Conservation (phyloP, 2,329 filamentous ascomycete species). For the Colletotrichum liriopes region DNA sequence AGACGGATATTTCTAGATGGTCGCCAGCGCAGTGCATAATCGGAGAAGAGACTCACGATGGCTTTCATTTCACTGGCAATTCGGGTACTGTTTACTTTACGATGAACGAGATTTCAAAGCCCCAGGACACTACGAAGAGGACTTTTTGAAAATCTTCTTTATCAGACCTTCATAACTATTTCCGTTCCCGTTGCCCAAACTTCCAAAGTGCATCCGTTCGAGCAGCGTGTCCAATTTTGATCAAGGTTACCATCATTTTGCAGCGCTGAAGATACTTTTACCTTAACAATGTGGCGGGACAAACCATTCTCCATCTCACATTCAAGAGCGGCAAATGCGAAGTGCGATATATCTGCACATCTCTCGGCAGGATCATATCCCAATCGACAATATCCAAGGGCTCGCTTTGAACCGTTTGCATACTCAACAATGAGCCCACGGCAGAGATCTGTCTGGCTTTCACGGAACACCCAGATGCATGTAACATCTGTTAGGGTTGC, state of each 20-base stretch:
- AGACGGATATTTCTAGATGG: too few species aligned
- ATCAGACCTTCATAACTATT: neutral
- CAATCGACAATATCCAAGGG: conserved; percentile 5
- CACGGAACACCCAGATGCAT: conserved; percentile 10
- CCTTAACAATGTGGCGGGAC: neutral
- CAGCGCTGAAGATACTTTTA: neutral
- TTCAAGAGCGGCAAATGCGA: conserved; percentile 1
- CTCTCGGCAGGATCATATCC: conserved; percentile 4
- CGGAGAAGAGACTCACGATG: too few species aligned
- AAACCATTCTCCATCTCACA: neutral
- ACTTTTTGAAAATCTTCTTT: neutral
- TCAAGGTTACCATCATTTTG: neutral
- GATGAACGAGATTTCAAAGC: too few species aligned
- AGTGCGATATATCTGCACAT: neutral
- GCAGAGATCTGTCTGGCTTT: neutral
- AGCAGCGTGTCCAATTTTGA: conserved; percentile 6
- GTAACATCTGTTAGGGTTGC: conserved; percentile 1
- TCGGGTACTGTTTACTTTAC: too few species aligned
- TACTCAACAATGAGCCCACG: neutral
- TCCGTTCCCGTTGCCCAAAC: conserved; percentile 6
- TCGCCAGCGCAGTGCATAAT: too few species aligned
- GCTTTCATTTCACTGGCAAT: too few species aligned
- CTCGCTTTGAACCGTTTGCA: conserved; percentile 1
- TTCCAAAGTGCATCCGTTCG: conserved; percentile 1
- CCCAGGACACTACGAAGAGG: too few species aligned